Evolutionary conservation across 768 basidiomycete species (phyloP).

Genomic region (Boletus pseudopeckii): DNA sequence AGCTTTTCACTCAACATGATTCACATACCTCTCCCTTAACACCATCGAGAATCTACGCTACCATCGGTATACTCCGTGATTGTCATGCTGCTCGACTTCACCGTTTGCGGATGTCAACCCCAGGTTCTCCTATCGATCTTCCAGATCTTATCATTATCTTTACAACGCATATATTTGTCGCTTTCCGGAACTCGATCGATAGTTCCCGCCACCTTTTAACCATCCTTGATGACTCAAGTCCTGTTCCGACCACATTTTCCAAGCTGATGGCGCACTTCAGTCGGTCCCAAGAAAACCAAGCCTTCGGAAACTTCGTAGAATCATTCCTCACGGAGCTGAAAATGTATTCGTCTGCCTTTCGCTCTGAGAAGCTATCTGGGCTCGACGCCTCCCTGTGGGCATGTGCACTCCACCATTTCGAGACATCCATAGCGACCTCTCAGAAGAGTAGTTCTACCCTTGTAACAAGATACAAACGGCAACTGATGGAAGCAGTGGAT

Average conservation of each 20-base stretch:
- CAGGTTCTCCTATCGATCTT: slow-evolving; percentile 14
- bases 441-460: slow-evolving; percentile 22
- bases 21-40: background rate
- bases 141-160: slow-evolving; percentile 25
- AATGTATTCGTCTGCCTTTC: slow-evolving; percentile 31
- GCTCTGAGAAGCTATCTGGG: slow-evolving; percentile 33
- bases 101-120: slow-evolving; percentile 3
- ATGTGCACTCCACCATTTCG: slow-evolving; percentile 47
- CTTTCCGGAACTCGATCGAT: slow-evolving; percentile 7
- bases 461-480: slow-evolving; percentile 35
- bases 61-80: slow-evolving; percentile 26
- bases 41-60: slow-evolving; percentile 8
- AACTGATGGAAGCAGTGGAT: slow-evolving; percentile 46
- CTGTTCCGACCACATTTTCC: slow-evolving; percentile 31
- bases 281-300: slow-evolving; percentile 7
- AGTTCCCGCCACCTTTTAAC: slow-evolving; percentile 15
- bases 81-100: slow-evolving; percentile 23
- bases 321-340: slow-evolving; percentile 24
- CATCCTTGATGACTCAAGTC: slow-evolving; percentile 27
- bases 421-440: slow-evolving; percentile 28
- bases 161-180: slow-evolving; percentile 17
- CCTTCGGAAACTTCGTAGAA: slow-evolving; percentile 15
- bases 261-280: slow-evolving; percentile 25
- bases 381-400: slow-evolving; percentile 54
- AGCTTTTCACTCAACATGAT: slow-evolving; percentile 11